Evolutionary conservation across 495 filamentous ascomycete species (phyloP), one percentile per base, ranked within the genome.

Genomic region (Amphirosellinia nigrospora): DNA sequence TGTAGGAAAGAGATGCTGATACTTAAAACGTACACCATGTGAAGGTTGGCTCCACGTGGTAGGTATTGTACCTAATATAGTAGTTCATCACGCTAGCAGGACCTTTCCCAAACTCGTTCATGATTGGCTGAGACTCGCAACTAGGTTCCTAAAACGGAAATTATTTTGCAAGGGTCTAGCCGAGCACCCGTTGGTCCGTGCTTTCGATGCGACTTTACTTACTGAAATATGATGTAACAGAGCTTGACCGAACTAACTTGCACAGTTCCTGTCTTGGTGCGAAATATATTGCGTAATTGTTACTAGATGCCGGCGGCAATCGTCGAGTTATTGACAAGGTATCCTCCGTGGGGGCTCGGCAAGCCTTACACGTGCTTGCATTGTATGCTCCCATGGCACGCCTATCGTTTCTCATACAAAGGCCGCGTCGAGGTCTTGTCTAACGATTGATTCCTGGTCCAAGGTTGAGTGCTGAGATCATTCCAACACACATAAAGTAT

Each of bases 61-160:
- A 56, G 30, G 52, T 34, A 56, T 5, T 3, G 28, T 21, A 9
- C 1, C 45, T 11, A 46, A 10, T 19, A 7, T 45, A 23, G 11
- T 45, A 38, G 38, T 28, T 62, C 61, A 43, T 46, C 3, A 45
- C 26, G 10, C 26, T 23, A 10, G 6, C 9, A 43, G 34, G 34
- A 28, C 65, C 19, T n/a, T 45, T 39, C 23, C 38, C 39, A 32
- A 34, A 9, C 0, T 21, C 9, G 21, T 10, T 21, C 32, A 28
- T 59, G 52, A 68, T 68, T 36, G 65, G 65, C 10, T 58, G 21
- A 4, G 30, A 59, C 16, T 23, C 23, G 6, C 19, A 10, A 36
- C 28, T 39, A 28, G 21, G 59, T 68, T 58, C 65, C 55, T 8
- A n/a, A 68, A 59, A 32, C 16, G 65, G 65, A 30, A 68, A 59